A percentile compares a stretch with the other conserved stretches of the same genome.
phyloP scores from a whole-genome alignment of 805 yeast species.

The Candida boleticola region DNA sequence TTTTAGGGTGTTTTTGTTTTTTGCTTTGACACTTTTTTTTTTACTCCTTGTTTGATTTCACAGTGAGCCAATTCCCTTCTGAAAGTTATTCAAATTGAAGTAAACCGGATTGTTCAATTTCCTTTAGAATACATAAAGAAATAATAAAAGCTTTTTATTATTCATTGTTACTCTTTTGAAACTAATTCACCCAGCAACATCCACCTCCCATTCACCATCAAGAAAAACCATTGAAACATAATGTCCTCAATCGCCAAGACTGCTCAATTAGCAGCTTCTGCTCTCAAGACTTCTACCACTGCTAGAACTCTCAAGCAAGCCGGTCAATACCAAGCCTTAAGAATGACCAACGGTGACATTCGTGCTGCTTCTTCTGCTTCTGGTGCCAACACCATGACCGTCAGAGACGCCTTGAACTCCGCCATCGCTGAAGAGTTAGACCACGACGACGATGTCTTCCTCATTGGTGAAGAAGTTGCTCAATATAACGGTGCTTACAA shows the following conservation, averaged over 20 bases:
- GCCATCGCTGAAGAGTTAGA: slow-evolving; percentile 98
- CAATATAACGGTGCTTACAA: slow-evolving; percentile 99
- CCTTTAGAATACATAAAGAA: no score
- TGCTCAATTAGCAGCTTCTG: slow-evolving; percentile 39
- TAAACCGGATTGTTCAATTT: no score
- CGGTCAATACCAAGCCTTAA: slow-evolving; percentile 34
- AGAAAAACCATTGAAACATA: no score
- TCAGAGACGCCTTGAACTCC: slow-evolving; percentile 93
- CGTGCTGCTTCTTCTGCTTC: slow-evolving; percentile 48
- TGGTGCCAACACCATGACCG: slow-evolving; percentile 69
- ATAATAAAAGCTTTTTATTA: no score
- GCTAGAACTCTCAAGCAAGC: slow-evolving; percentile 22
- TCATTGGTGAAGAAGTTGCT: slow-evolving; percentile 99
- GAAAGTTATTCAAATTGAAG: no score
- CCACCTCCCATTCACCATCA: no score
- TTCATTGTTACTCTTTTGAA: no score
- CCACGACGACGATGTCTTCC: slow-evolving; percentile 88
- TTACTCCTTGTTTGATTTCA: no score
- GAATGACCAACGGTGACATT: slow-evolving; percentile 28
- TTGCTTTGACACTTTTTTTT: no score
- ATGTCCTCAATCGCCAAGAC: slow-evolving; percentile 42
- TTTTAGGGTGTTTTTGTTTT: no score
- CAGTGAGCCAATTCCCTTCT: no score
- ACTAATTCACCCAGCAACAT: not conserved
- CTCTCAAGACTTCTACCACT: slow-evolving; percentile 25